phyloP scores from a whole-genome alignment of 2,329 filamentous ascomycete species.

The Alternaria gansuensis region DNA sequence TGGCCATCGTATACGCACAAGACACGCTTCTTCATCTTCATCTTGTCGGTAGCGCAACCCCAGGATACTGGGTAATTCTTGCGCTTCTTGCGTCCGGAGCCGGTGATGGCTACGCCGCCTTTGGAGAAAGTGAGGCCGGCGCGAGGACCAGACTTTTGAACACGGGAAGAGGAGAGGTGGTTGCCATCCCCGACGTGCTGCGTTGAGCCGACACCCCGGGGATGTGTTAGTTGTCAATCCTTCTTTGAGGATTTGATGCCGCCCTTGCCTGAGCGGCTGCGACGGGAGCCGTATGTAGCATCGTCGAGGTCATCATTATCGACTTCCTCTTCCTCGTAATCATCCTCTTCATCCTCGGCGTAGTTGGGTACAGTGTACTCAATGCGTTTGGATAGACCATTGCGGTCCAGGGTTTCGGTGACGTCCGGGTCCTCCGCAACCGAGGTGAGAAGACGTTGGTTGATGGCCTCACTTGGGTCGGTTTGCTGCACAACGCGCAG shows the following conservation, averaged over 20 bases:
- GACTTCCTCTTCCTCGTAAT: conserved; percentile 62
- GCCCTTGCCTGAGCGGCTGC: conserved; percentile 59
- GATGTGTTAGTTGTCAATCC: conserved; percentile 61
- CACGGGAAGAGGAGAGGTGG: conserved; percentile 26
- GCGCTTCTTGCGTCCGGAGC: conserved; percentile 80
- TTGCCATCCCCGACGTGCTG: conserved; percentile 50
- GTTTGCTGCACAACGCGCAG: conserved; percentile 65
- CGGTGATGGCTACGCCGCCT: conserved; percentile 70
- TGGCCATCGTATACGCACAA: conserved; percentile 90
- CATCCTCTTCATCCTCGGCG: conserved; percentile 61
- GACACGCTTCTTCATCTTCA: conserved; percentile 98
- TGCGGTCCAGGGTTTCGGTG: conserved; percentile 52
- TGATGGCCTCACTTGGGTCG: conserved; percentile 55
- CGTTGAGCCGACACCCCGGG: conserved; percentile 57
- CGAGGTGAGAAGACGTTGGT: conserved; percentile 53
- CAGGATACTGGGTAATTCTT: conserved; percentile 93
- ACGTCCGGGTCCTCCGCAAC: conserved; percentile 54
- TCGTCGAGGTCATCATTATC: conserved; percentile 63
- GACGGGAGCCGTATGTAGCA: conserved; percentile 62
- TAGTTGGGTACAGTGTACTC: conserved; percentile 56
- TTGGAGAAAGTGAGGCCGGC: conserved; percentile 79
- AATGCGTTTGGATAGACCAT: conserved; percentile 55
- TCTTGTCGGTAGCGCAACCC: conserved; percentile 90
- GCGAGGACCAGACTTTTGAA: conserved; percentile 39
- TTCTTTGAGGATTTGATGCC: conserved; percentile 62